Base-by-base conservation (phyloP, 2,329 filamentous ascomycete genomes). In the Neonectria coccinea region DNA sequence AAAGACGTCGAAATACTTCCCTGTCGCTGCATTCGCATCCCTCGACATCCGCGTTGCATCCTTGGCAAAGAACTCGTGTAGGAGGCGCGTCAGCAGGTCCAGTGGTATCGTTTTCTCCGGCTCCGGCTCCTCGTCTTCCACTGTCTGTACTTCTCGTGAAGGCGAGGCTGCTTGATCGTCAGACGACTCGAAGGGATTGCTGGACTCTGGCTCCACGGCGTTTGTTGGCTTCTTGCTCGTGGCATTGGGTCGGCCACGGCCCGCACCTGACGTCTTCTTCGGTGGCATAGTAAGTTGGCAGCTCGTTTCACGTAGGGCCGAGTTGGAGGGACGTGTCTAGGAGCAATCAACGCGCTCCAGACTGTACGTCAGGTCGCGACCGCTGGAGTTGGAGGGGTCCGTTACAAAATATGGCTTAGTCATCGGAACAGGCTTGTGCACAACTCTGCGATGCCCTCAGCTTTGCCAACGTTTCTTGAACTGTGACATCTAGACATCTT, bases 1-100 rank as follows among this genome's bases (percentile, higher is more conserved):
- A 80, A 97, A 98, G 0, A 95, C 88, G 78, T 97, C 93, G 79
- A 97, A 86, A 77, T 98, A 98, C 80, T 91, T 93, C 14, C 89
- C 91, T 63, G 94, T 86, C 1, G 94, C 87, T 7, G 82, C 85
- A 76, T 94, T 92, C 4, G 93, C 93, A 74, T 94, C 92, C 72
- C 88, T 90, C 8, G 90, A 89, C 68, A 97, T 89, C 70, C 91
- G 85, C 25, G 91, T 94, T 60, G 86, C 85, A 53, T 91, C 86
- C 65, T 86, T 85, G 71, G 91, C 84, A 75, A 97, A 97, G 76
- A 92, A 89, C 71, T 94, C 89, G 76, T 97, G 91, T 36, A 97
- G 82, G 4, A 97, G 81, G 39, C 89, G 87, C 10, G 92, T 91
- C 44, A 97, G 80, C 1, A 98, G 83, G 47, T 92, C 89, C 4